Evolutionary conservation across 495 filamentous ascomycete species (phyloP), one percentile per base, ranked within the genome.

Genomic region (Penicillium bovifimosum): DNA sequence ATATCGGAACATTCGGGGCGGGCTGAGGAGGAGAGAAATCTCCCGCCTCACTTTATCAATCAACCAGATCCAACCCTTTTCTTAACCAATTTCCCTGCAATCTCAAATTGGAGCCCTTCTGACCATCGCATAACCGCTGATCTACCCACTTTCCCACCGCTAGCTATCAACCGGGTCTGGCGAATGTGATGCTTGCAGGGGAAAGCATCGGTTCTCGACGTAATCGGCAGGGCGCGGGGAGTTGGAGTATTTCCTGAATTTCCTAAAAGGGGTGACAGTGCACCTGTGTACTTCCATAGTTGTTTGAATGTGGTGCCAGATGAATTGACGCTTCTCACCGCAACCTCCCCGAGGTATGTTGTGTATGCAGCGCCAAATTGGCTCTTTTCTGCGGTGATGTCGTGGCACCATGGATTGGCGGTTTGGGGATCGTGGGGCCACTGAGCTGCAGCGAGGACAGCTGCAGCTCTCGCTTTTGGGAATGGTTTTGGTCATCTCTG

Each of bases 31-130:
- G 44, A 26, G 47, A 54, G 44, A 49, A 24, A 47, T 14, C 29
- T 55, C 41, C 60, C 69, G 72, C 72, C 72, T 73, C 72, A 75
- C 72, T 74, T 61, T 55, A 68, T 68, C 52, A 55, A 32, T 52
- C 55, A 51, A 59, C 50, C 53, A 64, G 29, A 45, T 59, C 69
- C 71, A 74, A 74, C 68, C 63, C 67, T 66, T 69, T 69, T 55
- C 20, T 24, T 24, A 2, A 24, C 20, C 2, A 24, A 24, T 24
- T 56, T 40, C 34, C 52, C 42, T 11, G 11, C 9, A 5, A 27
- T 43, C 24, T 50, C 36, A 50, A 52, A 35, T 33, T 48, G 27
- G 34, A 36, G 54, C 20, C 20, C 36, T 34, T 31, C 41, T 42
- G 52, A 53, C 48, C 33, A 52, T 33, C 16, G 9, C 2, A 31